Evolutionary conservation across 2,329 filamentous ascomycete species (phyloP), one percentile per base, ranked within the genome.

Genomic region (Raffaelea arxii): DNA sequence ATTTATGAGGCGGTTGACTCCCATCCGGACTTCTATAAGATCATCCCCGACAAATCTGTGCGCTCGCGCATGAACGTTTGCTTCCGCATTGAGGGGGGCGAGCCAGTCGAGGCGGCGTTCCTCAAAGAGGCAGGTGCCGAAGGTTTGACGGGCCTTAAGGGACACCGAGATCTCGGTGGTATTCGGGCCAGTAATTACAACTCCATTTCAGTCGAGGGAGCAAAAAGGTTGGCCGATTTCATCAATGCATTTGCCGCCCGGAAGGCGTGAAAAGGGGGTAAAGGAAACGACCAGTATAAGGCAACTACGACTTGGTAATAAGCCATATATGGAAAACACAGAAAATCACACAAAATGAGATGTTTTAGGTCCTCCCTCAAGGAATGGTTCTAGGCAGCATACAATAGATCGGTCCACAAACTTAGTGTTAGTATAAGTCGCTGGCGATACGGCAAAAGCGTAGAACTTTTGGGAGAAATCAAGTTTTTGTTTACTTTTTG

Each of bases 41-140:
- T 96, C 25, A 80, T 96, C 0, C 87, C 89, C 0, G 75, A 84
- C 55, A 85, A 84, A 66, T 69, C 70, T 21, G 84, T 76, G 3
- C 83, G 90, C 47, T 94, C 86, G 56, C 74, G 88, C 46, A 95
- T 97, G 85, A 97, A 97, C 66, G 86, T 97, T 49, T 96, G 89
- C 72, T 96, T 96, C 74, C 73, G 89, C 16, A 75, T 94, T 18
- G 71, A 41, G 39, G 78, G 82, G 37, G 69, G 82, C 44, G 80
- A 76, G 12, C 75, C 81, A 4, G 43, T 30, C 21, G 90, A 97
- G 64, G 86, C 88, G 65, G 73, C 72, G 1, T 97, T 97, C 67
- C 64, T 97, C 40, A 75, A 82, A 50, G 79, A 84, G 41, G 83
- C 81, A 1, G 78, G 83, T 49, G 75, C 77, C 50, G 71, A 70